These are phyloP conservation scores for Fraxinus greggii DNA, from an alignment of 305 asterid genomes.

Conservation along the genomic window DNA sequence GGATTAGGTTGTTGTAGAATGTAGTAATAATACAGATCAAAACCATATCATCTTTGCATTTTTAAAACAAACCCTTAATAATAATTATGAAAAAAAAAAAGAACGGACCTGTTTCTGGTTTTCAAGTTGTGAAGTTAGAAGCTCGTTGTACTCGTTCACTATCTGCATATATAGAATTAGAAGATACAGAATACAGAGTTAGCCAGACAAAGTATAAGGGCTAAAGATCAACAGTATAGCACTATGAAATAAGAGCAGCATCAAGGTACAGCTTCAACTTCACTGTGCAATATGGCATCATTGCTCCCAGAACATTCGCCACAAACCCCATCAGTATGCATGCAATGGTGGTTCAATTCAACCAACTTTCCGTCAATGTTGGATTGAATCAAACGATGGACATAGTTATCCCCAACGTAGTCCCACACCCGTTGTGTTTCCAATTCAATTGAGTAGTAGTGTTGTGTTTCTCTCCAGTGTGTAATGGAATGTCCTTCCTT, in stretches of 20 bases:
- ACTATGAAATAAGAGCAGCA: constrained; percentile 15
- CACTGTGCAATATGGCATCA: constrained; percentile 55
- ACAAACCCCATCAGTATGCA: constrained; percentile 42
- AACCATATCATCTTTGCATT: constrained; percentile 15
- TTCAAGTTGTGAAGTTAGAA: constrained; percentile 82
- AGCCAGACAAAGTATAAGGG: constrained; percentile 8
- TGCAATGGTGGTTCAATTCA: constrained; percentile 73
- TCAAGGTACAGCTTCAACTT: constrained; percentile 70
- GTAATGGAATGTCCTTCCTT: constrained; percentile 73
- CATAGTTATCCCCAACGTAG: constrained; percentile 90
- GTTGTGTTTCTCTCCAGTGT: constrained; percentile 95
- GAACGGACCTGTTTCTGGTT: constrained; percentile 74
- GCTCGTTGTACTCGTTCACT: constrained; percentile 85
- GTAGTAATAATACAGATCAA: constrained; percentile 1
- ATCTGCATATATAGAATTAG: constrained; percentile 52
- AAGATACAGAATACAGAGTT: constrained; percentile 23
- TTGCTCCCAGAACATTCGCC: constrained; percentile 46
- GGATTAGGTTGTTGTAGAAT: background rate
- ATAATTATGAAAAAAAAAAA: constrained; percentile 22
- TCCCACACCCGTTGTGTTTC: constrained; percentile 98
- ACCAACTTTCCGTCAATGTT: constrained; percentile 93
- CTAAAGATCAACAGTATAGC: constrained; percentile 20
- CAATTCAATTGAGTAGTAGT: constrained; percentile 94
- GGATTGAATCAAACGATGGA: constrained; percentile 89
- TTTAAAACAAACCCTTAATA: background rate